These are phyloP conservation scores for Bisporella sp. DNA, from an alignment of 2,329 filamentous ascomycete genomes.

Conservation along the genomic window DNA sequence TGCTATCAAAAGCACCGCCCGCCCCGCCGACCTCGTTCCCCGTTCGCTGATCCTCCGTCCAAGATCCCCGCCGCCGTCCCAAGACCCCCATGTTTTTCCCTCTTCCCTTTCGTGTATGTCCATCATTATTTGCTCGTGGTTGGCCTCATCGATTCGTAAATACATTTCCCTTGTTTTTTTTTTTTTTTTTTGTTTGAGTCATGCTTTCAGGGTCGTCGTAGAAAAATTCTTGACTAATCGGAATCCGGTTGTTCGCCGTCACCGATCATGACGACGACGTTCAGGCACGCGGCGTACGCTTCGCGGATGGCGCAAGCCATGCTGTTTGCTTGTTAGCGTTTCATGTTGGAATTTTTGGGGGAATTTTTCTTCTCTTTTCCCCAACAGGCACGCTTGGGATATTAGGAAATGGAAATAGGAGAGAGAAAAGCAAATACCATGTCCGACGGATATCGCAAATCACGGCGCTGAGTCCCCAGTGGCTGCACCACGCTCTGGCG, in stretches of 20 bases:
- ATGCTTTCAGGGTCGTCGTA: neutral
- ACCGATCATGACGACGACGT: constrained; percentile 59
- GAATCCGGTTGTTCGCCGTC: neutral
- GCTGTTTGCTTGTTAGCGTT: constrained; percentile 30
- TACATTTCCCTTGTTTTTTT: neutral
- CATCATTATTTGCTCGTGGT: too few relatives aligned
- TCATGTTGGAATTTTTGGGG: too few relatives aligned
- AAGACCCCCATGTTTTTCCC: too few relatives aligned
- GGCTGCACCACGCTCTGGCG: constrained; percentile 69
- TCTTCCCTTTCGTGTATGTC: too few relatives aligned
- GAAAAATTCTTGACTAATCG: too few relatives aligned
- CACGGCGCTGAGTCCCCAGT: constrained; percentile 66
- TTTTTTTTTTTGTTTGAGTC: neutral
- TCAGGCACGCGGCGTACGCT: constrained; percentile 66
- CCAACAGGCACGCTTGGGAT: too few relatives aligned
- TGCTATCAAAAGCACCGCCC: too few relatives aligned
- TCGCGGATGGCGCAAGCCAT: constrained; percentile 69
- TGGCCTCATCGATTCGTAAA: neutral
- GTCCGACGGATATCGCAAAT: constrained; percentile 63
- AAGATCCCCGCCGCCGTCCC: too few relatives aligned
- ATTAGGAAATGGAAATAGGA: neutral
- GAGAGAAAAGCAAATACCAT: constrained; percentile 31
- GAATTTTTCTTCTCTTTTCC: too few relatives aligned
- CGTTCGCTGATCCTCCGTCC: too few relatives aligned
- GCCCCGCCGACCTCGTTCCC: too few relatives aligned